A percentile compares a stretch with the other conserved stretches of the same genome.
Conservation (phyloP, 208 protist species). For the Trichomonas vaginalis region DNA sequence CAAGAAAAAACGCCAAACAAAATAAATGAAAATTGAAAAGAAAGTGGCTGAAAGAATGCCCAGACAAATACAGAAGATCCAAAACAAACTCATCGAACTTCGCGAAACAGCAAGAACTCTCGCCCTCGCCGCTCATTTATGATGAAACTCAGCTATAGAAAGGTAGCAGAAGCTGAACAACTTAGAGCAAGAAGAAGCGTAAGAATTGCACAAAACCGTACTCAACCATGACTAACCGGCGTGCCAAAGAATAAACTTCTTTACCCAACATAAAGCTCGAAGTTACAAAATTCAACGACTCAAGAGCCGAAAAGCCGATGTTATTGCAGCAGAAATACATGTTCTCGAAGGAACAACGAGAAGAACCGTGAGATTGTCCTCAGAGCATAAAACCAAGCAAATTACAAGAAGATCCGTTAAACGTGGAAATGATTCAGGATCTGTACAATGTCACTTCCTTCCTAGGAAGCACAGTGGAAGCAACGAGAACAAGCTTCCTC, state of each 20-base stretch:
- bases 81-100: background rate
- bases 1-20: background rate
- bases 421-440: background rate
- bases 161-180: background rate
- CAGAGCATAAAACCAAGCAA: background rate
- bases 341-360: background rate
- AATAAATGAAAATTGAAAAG: background rate
- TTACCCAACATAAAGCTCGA: background rate
- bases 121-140: background rate
- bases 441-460: background rate
- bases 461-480: background rate
- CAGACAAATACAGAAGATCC: background rate
- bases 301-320: background rate
- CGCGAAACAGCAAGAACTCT: background rate
- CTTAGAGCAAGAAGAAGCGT: background rate
- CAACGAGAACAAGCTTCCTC: background rate
- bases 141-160: background rate
- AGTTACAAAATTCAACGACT: background rate
- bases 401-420: background rate
- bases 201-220: background rate
- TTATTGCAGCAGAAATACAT: background rate
- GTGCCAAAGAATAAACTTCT: background rate
- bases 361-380: background rate
- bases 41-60: background rate
- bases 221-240: background rate